phyloP scores from a whole-genome alignment of 345 rosid genomes.

The Geranium rotundifolium region DNA sequence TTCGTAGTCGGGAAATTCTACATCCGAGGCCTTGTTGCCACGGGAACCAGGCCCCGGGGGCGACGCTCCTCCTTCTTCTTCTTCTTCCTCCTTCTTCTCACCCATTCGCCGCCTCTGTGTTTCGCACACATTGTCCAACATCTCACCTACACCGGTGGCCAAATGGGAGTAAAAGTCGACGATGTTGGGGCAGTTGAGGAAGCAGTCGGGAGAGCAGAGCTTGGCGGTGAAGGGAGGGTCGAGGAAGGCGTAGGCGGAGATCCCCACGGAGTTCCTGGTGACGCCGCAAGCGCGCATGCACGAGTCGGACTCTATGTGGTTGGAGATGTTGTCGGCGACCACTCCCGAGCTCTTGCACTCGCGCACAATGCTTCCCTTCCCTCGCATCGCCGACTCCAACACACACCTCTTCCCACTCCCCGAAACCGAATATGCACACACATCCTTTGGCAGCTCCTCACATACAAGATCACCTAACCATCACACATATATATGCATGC shows the following conservation, averaged over 20 bases:
- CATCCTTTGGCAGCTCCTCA: constrained; percentile 46
- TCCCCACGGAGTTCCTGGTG: constrained; percentile 63
- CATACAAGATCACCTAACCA: no score
- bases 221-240: constrained; percentile 52
- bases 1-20: no score
- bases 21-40: no score
- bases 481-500: no score
- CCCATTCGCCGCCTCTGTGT: no score
- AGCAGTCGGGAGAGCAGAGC: constrained; percentile 65
- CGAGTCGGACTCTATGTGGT: constrained; percentile 53
- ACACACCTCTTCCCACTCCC: constrained; percentile 64
- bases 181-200: constrained; percentile 62
- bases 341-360: constrained; percentile 69
- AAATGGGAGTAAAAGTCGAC: constrained; percentile 74
- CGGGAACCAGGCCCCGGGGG: no score
- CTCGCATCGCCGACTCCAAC: constrained; percentile 34
- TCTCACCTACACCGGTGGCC: constrained; percentile 93
- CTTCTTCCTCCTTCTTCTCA: no score
- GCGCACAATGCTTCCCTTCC: constrained; percentile 32
- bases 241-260: constrained; percentile 67
- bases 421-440: constrained; percentile 53
- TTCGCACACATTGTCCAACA: no score
- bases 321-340: constrained; percentile 48
- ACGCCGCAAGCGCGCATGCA: constrained; percentile 69
- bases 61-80: no score